Base-by-base conservation (phyloP, 2,329 filamentous ascomycete species). In the Pestalotiopsis sp. region DNA sequence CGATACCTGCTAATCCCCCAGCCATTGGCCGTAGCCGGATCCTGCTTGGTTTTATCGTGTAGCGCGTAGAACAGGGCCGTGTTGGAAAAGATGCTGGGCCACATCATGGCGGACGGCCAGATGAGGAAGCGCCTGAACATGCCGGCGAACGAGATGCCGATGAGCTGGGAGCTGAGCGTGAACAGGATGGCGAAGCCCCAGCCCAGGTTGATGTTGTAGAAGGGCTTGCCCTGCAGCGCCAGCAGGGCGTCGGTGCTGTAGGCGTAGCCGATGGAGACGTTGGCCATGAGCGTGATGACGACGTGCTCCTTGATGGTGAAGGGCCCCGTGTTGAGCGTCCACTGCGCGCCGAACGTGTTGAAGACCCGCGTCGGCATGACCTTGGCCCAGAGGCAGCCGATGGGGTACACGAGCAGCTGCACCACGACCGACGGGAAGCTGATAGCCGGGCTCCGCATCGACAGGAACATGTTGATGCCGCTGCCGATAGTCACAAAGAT, bases 111-210 rank as follows among this genome's bases (percentile, higher is more conserved):
- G 2, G 85, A 80, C 9, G 83, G 86, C 68, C 75, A 79, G n/a
- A 83, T 74, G 11, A 87, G 79, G 73, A 83, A 87, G n/a, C 82
- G 79, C 13, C 83, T 78, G 45, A 81, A 82, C 68, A 87, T 77
- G 2, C 85, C 85, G 1, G 86, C 85, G 36, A 88, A 75, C 2
- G 84, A 83, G 58, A 87, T 86, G 0, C 87, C 86, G 66, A 87
- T 83, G n/a, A 86, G 73, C 71, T 87, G 85, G 1, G 83, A 85
- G 41, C 83, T 85, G 40, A 87, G 78, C 3, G 80, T 82, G 63
- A 87, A 78, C 0, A 87, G 75, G 2, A 87, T 74, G 58, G 85
- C 81, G 68, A 85, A 87, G 0, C 83, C 84, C 71, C 83, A 85
- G 7, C 84, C 80, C 0, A 84, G 76, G 4, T 84, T 80, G 64